A percentile compares a stretch with the other conserved stretches of the same genome.
phyloP scores from a whole-genome alignment of 345 rosid species.

The Camelina sativa region DNA sequence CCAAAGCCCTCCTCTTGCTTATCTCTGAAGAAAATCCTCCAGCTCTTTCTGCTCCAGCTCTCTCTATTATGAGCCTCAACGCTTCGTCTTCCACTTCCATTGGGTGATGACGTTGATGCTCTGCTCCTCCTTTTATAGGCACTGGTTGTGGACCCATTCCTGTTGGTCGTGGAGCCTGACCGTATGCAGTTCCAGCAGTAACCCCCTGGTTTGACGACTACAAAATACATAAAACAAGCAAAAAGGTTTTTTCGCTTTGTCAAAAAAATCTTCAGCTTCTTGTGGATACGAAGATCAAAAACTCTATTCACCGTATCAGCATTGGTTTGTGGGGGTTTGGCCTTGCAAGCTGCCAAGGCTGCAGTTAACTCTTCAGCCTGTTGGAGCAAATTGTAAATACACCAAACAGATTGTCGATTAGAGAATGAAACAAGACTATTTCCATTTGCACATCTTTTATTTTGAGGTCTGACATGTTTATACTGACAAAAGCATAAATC shows the following conservation, averaged over 20 bases:
- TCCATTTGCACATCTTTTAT: conserved; percentile 1
- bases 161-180: conserved; percentile 73
- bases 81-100: conserved; percentile 62
- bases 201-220: conserved; percentile 54
- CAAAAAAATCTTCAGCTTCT: neutral
- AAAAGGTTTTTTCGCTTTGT: conserved; percentile 13
- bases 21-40: conserved; percentile 91
- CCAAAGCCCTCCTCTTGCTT: conserved; percentile 82
- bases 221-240: conserved; percentile 37
- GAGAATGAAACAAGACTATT: neutral
- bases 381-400: conserved; percentile 9
- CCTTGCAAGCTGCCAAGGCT: conserved; percentile 87
- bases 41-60: conserved; percentile 70
- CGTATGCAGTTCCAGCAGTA: conserved; percentile 59
- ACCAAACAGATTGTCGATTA: neutral
- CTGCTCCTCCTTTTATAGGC: conserved; percentile 58
- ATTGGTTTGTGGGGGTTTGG: conserved; percentile 54
- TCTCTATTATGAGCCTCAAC: conserved; percentile 73
- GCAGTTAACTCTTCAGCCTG: conserved; percentile 95
- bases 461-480: conserved; percentile 1
- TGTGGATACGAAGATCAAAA: neutral
- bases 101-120: conserved; percentile 61
- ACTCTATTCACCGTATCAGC: conserved; percentile 61
- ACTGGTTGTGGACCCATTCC: conserved; percentile 84
- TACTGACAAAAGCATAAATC: neutral